Base-by-base conservation (phyloP, 371 early-diverging fungal genomes). In the Syncephalastrum sp. region DNA sequence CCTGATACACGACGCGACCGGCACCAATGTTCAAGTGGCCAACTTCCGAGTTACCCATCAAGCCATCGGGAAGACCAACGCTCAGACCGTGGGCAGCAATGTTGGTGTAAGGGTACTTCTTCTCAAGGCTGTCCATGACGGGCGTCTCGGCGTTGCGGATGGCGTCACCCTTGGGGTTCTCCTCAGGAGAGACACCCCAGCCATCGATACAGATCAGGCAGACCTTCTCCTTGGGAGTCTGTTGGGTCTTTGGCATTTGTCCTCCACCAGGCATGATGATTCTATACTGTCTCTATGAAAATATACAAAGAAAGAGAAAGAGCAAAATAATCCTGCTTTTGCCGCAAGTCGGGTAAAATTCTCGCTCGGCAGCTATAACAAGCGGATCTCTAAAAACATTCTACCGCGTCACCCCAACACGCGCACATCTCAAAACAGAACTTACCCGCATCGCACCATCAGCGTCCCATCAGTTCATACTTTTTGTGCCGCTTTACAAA, bases 11-110 rank as follows among this genome's bases (percentile, higher is more conserved):
- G 21, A 98, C 82, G 54, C 99, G 88, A 27, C 99, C 99, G 45
- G 99, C 97, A 54, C 99, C 99, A 80, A 99, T 95, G 81, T 99
- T 99, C 74, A 99, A 78, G 69, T 99, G 99, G 14, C 99, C 99
- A 44, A 99, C 99, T 82, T 99, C 99, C 48, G 96, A 96, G 85
- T 99, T 99, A 57, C 99, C 99, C 99, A 99, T 99, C 58, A 94
- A 83, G 8, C 95, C 97, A 43, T 96, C 97, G 17, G 97, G 96
- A 29, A 99, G 84, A 60, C 99, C 99, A 38, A 99, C 99, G 45
- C 92, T 83, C 33, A 90, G 84, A 50, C 99, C 99, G 73, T 98
- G 97, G 12, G 99, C 99, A 52, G 85, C 86, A 48, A 99, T 81
- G 41, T 81, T 75, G 41, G 85, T 84, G 72, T 76, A 90, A 44